These are phyloP conservation scores for Rhodotorula graminis DNA, from an alignment of 768 basidiomycete genomes.

Conservation along the genomic window DNA sequence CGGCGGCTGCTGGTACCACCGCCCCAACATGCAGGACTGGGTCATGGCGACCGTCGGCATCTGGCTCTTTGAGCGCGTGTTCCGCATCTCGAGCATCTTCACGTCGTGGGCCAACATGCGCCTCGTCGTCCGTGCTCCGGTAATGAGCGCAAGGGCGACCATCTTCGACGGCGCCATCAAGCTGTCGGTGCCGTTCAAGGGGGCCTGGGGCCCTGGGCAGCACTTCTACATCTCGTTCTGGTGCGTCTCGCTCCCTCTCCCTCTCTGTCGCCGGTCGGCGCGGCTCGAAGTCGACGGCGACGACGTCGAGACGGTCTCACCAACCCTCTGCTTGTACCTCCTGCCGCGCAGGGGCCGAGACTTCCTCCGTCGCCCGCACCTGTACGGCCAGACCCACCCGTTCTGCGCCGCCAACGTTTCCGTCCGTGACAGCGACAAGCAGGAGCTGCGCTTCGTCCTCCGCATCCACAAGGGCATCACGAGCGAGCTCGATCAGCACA, in stretches of 20 bases:
- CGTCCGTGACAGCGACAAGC: neutral
- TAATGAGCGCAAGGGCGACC: conserved; percentile 16
- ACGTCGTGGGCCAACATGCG: conserved; percentile 8
- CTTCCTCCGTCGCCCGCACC: conserved; percentile 23
- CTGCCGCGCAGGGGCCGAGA: conserved; percentile 11
- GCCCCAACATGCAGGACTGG: conserved; percentile 19
- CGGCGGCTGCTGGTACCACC: conserved; percentile 34
- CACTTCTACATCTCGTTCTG: conserved; percentile 36
- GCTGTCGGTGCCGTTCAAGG: conserved; percentile 20
- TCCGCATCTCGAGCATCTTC: conserved; percentile 11
- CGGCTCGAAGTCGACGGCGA: too few relatives aligned
- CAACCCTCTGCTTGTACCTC: too few relatives aligned
- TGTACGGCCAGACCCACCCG: conserved; percentile 32
- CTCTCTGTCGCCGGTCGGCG: neutral
- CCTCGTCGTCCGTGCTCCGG: conserved; percentile 14
- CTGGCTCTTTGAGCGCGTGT: conserved; percentile 32
- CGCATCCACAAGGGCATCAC: conserved; percentile 32
- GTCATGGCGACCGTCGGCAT: conserved; percentile 20
- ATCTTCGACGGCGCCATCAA: conserved; percentile 29
- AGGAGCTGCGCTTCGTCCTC: conserved; percentile 33
- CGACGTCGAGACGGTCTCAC: too few relatives aligned
- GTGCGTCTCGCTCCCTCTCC: neutral
- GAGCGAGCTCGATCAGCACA: conserved; percentile 13
- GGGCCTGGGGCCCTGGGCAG: conserved; percentile 17
- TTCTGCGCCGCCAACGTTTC: conserved; percentile 33